Evolutionary conservation across 768 basidiomycete genomes (phyloP), one percentile per base, ranked within the genome.

Genomic region (Auricularia sp.): DNA sequence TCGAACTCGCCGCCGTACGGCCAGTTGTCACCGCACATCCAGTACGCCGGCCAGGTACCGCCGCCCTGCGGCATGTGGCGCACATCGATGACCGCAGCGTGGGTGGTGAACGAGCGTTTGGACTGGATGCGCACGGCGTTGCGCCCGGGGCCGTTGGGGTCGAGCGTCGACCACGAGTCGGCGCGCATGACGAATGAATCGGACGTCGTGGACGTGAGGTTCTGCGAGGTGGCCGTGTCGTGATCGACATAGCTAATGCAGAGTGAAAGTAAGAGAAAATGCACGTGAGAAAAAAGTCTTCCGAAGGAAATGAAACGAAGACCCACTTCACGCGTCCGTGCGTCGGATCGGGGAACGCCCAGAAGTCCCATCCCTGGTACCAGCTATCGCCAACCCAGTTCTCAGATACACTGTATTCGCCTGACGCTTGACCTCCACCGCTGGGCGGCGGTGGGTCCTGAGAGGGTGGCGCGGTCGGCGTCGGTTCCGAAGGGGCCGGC

Each of bases 61-160:
- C 83, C 83, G 8, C 84, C 85, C 67, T 83, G 75, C 13, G 85
- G 85, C 82, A 86, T 86, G 69, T 86, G 84, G 21, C 76, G 71
- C 58, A 85, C 68, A 69, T 85, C 80, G 66, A 83, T 77, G 82
- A 86, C 77, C 44, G 80, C 78, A 62, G 85, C 84, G 37, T 80
- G 78, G 29, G 78, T 83, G 7, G 75, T 78, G 67, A 81, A 87
- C 42, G 76, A 72, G 63, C 82, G 81, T 67, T 82, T 82, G 13
- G 83, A 83, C 65, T 73, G 74, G 56, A 88, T 70, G 51, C 86
- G 78, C 64, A 87, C 81, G 37, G 83, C 84, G 70, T 85, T 80
- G 39, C 87, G 76, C 3, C 86, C 86, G 36, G 82, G 75, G 1
- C 82, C 85, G 63, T 73, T 75, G 2, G 83, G 44, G 66, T 70